phyloP scores from a whole-genome alignment of 768 basidiomycete genomes.

The Leucocoprinus sp. region DNA sequence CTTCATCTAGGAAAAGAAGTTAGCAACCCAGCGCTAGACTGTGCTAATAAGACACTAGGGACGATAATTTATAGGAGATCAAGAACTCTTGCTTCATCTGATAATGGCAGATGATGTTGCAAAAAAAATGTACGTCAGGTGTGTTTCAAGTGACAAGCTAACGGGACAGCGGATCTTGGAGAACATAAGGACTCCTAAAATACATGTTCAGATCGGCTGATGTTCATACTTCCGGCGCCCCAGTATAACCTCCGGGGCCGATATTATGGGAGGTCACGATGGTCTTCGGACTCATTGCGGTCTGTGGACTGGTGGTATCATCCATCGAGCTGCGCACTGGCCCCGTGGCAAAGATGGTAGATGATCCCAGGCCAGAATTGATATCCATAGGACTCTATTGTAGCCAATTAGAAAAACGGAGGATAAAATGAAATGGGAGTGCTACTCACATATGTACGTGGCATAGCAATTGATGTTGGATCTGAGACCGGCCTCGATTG shows the following conservation, averaged over 20 bases:
- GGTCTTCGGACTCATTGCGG: constrained; percentile 4
- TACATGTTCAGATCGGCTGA: too few species aligned
- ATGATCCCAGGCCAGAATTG: constrained; percentile 17
- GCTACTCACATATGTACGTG: constrained; percentile 8
- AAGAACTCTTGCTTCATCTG: too few species aligned
- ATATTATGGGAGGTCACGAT: not conserved
- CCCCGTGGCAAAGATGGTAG: constrained; percentile 23
- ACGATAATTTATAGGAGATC: too few species aligned
- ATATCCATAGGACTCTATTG: constrained; percentile 18
- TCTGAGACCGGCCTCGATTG: constrained; percentile 4
- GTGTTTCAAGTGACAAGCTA: too few species aligned
- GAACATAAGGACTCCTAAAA: too few species aligned
- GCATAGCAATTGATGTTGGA: constrained; percentile 2
- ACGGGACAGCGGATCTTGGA: too few species aligned
- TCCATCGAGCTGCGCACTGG: constrained; percentile 25
- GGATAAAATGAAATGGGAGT: not conserved
- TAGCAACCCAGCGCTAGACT: not conserved
- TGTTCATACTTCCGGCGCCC: constrained; percentile 27
- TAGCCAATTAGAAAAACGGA: not conserved
- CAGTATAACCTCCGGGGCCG: constrained; percentile 21
- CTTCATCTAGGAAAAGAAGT: not conserved
- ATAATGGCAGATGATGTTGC: too few species aligned
- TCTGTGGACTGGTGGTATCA: constrained; percentile 17
- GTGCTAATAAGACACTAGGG: not conserved
- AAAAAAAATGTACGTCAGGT: too few species aligned